Evolutionary conservation across 1,284 basidiomycete species (phyloP), one percentile per base, ranked within the genome.

Genomic region (Filobasidium uniguttulatum): DNA sequence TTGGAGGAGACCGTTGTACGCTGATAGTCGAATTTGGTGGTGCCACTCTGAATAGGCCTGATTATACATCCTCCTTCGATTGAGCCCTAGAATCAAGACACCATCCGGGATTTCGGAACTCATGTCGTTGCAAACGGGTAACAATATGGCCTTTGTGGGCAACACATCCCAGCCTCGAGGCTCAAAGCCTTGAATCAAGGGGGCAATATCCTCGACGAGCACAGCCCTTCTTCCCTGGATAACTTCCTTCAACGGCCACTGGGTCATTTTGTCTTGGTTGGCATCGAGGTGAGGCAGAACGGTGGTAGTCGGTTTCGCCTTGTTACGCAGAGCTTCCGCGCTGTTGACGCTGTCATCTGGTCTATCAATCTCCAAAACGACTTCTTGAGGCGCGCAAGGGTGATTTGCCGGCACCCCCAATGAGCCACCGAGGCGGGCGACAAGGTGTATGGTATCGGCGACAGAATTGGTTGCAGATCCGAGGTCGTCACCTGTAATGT

Each of bases 11-110:
- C 63, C 56, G 1, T 61, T 57, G 7, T 60, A 56, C 4, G 70
- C 56, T 31, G 66, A 64, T 0, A 62, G 53, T 1, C 61, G 56
- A 1, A 67, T 49, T 4, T 60, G 53, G 41, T 65, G 57, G 14
- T 54, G 43, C 45, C 34, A 69, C 9, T 62, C 56, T 52, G 63
- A 58, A 57, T 72, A 64, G 43, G 63, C 64, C 1, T 64, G 60
- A 44, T 71, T 66, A 48, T 63, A 70, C 1, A 62, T 57, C 37
- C 68, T 45, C 28, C 66, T 48, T 1, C 64, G 54, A 53, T 64
- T 69, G 22, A 71, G 50, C 1, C 71, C 71, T 1, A 73, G 54
- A 10, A 72, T 62, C 7, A 71, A 52, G 0, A 72, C 61, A 0
- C 65, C 60, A 19, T 48, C 53, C 0, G 69, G 66, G 0, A 67